Percentiles rank a stretch among this genome's conserved stretches.
phyloP scores from a whole-genome alignment of 768 basidiomycete species.

The Boletus reticulatus region DNA sequence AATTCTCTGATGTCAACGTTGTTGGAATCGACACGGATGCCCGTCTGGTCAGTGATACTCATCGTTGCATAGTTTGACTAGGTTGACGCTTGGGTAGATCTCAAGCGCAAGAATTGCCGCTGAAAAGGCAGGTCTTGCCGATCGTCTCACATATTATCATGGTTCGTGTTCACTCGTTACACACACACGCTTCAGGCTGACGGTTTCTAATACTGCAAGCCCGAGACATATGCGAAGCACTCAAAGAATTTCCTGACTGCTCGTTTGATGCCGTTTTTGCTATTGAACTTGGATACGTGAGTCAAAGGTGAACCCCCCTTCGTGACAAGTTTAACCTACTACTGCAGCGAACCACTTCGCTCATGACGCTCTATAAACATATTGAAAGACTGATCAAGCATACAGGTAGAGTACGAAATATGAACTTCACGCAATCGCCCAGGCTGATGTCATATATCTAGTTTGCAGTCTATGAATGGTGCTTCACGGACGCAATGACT shows the following conservation, averaged over 20 bases:
- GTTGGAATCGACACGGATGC: constrained; percentile 5
- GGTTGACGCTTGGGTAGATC: background rate
- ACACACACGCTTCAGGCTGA: background rate
- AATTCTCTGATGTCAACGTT: constrained; percentile 6
- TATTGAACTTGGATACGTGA: constrained; percentile 8
- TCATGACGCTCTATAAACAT: background rate
- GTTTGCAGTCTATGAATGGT: constrained; percentile 7
- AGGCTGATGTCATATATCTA: background rate
- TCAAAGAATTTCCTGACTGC: background rate
- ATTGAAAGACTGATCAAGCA: constrained; percentile 6
- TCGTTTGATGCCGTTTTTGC: constrained; percentile 9
- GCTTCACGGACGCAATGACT: constrained; percentile 1
- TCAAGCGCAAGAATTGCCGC: background rate
- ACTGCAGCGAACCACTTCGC: background rate
- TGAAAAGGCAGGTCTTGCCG: background rate
- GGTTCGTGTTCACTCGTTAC: background rate
- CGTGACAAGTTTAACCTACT: background rate
- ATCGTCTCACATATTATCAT: background rate
- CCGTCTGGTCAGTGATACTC: background rate
- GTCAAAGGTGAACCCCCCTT: background rate
- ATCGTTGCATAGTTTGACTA: background rate
- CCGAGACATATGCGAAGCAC: constrained; percentile 1
- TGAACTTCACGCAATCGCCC: no score
- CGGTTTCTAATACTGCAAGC: background rate
- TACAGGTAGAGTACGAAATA: background rate